These are phyloP conservation scores for Sugiyamaella lignohabitans DNA, from an alignment of 805 yeast species.

Conservation along the genomic window DNA sequence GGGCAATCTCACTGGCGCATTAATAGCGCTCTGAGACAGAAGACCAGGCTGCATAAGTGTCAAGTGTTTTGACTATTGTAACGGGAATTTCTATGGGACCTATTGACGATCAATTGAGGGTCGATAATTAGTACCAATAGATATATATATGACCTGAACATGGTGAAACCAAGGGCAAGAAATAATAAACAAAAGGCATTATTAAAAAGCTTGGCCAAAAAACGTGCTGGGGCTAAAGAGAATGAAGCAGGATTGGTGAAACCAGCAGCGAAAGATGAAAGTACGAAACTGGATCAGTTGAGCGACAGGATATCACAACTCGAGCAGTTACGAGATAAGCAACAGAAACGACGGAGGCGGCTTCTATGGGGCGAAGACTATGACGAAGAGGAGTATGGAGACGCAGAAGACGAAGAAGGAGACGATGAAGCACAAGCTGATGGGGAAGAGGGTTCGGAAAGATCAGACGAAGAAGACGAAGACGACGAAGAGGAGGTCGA, in stretches of 20 bases:
- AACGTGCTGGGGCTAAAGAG: not conserved
- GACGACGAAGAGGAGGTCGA: slow-evolving; percentile 6
- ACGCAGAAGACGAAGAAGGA: not conserved
- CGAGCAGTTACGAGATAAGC: slow-evolving; percentile 3
- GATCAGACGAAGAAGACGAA: not conserved
- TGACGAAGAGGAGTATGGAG: not conserved
- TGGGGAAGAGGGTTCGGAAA: not conserved
- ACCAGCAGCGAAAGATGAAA: not conserved
- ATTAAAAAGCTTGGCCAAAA: not conserved
- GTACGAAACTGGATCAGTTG: not conserved
- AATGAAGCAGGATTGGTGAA: not conserved
- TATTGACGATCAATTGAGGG: too few species aligned
- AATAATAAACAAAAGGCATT: slow-evolving; percentile 6
- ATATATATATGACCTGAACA: too few species aligned
- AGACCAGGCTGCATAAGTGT: too few species aligned
- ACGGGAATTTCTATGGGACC: too few species aligned
- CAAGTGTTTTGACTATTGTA: too few species aligned
- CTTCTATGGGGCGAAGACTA: slow-evolving; percentile 1
- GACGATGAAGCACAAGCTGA: not conserved
- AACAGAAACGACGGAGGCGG: slow-evolving; percentile 7
- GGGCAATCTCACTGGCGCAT: too few species aligned
- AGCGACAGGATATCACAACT: not conserved
- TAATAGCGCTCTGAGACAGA: too few species aligned
- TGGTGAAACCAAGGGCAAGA: slow-evolving; percentile 10
- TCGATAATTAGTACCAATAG: too few species aligned